phyloP scores from a whole-genome alignment of 176 grass and related monocot genomes.

The Chloris gayana region DNA sequence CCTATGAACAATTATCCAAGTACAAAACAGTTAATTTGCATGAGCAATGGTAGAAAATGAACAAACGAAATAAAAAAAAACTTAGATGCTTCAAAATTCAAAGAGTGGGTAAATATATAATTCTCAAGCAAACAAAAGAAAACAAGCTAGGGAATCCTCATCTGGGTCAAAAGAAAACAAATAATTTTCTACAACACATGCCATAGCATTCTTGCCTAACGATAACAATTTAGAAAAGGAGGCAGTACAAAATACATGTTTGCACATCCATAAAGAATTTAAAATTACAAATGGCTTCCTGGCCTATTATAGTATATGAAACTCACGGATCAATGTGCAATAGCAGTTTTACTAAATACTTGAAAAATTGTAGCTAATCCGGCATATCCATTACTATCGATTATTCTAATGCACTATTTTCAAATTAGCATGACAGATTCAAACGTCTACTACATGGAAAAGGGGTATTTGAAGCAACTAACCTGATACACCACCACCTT shows the following conservation, averaged over 20 bases:
- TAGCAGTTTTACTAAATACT: background rate
- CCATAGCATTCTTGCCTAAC: background rate
- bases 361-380: background rate
- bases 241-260: background rate
- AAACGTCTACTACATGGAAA: background rate
- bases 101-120: background rate
- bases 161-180: too few species aligned
- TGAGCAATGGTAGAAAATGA: background rate
- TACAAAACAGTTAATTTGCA: background rate
- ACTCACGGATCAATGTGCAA: background rate
- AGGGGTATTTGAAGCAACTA: slow-evolving; percentile 32
- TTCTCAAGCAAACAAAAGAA: too few species aligned
- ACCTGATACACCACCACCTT: slow-evolving; percentile 96
- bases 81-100: background rate
- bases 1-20: background rate
- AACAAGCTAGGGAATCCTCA: too few species aligned
- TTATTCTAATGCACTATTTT: background rate
- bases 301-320: background rate
- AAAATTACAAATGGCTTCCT: background rate
- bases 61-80: slow-evolving; percentile 4
- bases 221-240: too few species aligned
- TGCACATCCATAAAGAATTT: background rate
- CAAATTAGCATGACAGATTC: slow-evolving; percentile 1
- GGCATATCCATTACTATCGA: background rate
- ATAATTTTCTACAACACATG: background rate